Evolutionary conservation across 257 asterid species (phyloP).

Genomic region (Buddleja alternifolia): DNA sequence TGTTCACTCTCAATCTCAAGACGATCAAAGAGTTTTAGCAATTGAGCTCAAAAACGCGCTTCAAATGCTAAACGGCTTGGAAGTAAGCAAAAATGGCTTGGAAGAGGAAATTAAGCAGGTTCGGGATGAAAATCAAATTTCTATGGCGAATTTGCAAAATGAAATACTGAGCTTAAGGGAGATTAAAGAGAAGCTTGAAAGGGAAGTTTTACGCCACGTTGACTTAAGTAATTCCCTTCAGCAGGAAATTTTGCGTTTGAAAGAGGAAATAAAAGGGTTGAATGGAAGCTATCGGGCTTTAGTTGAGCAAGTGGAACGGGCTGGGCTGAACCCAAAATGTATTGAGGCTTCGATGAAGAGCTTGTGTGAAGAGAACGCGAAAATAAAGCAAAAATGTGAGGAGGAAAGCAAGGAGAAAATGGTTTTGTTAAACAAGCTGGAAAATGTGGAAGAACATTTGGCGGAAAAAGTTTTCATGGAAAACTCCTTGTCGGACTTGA

Average conservation of each 20-base stretch:
- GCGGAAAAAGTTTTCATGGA: constrained; percentile 49
- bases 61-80: constrained; percentile 65
- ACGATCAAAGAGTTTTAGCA: constrained; percentile 60
- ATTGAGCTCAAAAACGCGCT: constrained; percentile 66
- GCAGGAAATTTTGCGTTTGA: constrained; percentile 58
- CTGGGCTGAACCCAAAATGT: constrained; percentile 55
- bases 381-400: constrained; percentile 50
- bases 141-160: constrained; percentile 57
- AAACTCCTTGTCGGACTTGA: constrained; percentile 55
- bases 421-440: constrained; percentile 58
- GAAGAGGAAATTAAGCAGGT: constrained; percentile 64
- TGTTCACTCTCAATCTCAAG: constrained; percentile 72
- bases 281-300: constrained; percentile 58
- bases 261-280: constrained; percentile 70
- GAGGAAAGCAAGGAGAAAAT: constrained; percentile 56
- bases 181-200: constrained; percentile 79
- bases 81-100: constrained; percentile 52
- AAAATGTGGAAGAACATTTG: constrained; percentile 58
- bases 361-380: constrained; percentile 65
- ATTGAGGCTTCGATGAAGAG: constrained; percentile 52
- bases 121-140: constrained; percentile 57
- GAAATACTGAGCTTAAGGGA: constrained; percentile 69
- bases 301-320: constrained; percentile 65
- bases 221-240: constrained; percentile 56
- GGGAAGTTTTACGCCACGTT: constrained; percentile 64